Conservation (phyloP, 257 asterid species). For the Oldenlandia corymbosa region DNA sequence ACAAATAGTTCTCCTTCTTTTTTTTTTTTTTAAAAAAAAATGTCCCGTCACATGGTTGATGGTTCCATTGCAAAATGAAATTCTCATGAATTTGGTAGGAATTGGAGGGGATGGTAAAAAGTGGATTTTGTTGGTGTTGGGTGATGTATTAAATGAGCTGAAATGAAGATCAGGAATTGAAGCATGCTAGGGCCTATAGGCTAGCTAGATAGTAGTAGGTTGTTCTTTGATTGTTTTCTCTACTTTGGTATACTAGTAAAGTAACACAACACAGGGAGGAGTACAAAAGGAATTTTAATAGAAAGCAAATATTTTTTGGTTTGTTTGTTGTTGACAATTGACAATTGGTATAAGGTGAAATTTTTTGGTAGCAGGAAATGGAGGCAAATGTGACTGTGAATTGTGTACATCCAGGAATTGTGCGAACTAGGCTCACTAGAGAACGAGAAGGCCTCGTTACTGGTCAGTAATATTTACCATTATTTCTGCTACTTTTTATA, state of each 20-base stretch:
- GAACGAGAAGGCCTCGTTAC: constrained; percentile 89
- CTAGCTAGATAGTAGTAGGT: no score
- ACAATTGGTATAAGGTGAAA: constrained; percentile 8
- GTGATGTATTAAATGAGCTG: background rate
- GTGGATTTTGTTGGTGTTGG: constrained; percentile 7
- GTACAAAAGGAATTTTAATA: background rate
- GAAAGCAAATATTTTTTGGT: no score
- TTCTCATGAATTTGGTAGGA: background rate
- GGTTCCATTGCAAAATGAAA: no score
- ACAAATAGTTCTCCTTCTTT: no score
- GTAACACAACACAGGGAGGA: no score
- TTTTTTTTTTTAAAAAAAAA: no score
- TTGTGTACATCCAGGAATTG: constrained; percentile 96
- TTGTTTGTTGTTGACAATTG: background rate
- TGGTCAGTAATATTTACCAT: constrained; percentile 29
- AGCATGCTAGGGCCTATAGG: background rate
- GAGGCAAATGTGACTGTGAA: constrained; percentile 78
- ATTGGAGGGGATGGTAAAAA: background rate
- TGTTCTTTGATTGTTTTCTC: no score
- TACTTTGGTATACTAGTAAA: no score
- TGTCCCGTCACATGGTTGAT: no score
- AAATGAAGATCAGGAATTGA: background rate
- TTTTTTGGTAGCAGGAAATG: constrained; percentile 72
- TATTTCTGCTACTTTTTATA: no score
- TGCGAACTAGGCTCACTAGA: constrained; percentile 85